phyloP scores from a whole-genome alignment of 306 rosid species.

The Vigna hirtella region DNA sequence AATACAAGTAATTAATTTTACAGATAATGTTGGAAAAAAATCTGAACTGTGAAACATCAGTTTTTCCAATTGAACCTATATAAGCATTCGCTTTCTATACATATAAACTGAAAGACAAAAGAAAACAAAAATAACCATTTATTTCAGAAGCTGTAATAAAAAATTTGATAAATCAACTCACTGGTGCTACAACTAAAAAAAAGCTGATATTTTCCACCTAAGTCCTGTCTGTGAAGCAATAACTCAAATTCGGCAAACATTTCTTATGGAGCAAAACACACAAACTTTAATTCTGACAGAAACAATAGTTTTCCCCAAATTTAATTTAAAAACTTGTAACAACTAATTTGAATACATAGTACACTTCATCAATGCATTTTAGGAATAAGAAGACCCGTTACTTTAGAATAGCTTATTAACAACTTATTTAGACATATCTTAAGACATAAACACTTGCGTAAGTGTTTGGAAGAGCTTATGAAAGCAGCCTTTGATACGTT shows the following conservation, averaged over 20 bases:
- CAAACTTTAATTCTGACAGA: constrained; percentile 28
- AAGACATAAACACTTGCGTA: background rate
- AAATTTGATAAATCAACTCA: constrained; percentile 1
- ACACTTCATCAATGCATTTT: no score
- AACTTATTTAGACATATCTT: background rate
- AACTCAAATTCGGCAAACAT: constrained; percentile 19
- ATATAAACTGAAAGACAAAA: constrained; percentile 19
- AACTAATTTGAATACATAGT: background rate
- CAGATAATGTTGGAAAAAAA: background rate
- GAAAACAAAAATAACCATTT: constrained; percentile 7
- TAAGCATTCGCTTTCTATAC: constrained; percentile 25
- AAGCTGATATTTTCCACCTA: background rate
- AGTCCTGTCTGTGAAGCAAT: background rate
- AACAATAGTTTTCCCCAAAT: background rate
- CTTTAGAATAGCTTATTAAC: background rate
- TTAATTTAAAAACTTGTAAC: background rate
- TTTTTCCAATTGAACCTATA: background rate
- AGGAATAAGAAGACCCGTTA: background rate
- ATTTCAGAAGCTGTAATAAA: background rate
- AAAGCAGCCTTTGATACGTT: background rate
- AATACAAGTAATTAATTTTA: constrained; percentile 29
- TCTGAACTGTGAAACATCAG: background rate
- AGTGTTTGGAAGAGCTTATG: background rate
- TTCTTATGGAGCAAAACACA: constrained; percentile 23
- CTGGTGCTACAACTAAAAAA: constrained; percentile 18